Evolutionary conservation across 768 basidiomycete genomes (phyloP), one percentile per base, ranked within the genome.

Genomic region (Boletus bicolor): DNA sequence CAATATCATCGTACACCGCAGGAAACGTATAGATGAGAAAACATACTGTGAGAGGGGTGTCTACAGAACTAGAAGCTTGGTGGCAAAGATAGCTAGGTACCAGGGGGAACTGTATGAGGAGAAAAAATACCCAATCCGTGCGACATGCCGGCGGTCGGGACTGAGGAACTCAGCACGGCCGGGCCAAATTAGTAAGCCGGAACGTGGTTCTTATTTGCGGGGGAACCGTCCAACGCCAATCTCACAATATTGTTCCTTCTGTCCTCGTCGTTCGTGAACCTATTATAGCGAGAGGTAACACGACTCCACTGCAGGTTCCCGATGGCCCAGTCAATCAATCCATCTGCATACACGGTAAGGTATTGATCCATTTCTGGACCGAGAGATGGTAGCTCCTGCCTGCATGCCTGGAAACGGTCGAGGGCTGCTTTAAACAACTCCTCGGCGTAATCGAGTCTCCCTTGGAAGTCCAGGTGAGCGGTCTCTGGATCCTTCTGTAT

Each of bases 231-330:
- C 28, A 28, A 38, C 5, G 24, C 5, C 35, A 45, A 41, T 5
- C 26, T 21, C 44, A 38, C n/a, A n/a, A 57, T 30, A 26, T 50
- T 52, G 7, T 51, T 51, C 50, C n/a, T 41, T 35, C 44, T 55
- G 49, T 62, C 58, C 6, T 26, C 26, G 11, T 63, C 59, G 49
- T 44, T 51, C 24, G 9, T 26, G 26, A 63, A 63, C 26, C 30
- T 41, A 10, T 41, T 53, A 35, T 56, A 63, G 26, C 59, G 56
- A 21, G 10, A 39, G 30, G 30, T 50, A 43, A 54, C 36, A 7
- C 52, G 19, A 26, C 61, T 53, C 60, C 53, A 57, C 44, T 62
- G 46, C 12, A 59, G 50, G 26, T 51, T 59, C 15, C 57, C 60
- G 1, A 44, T 8, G 3, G 28, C 36, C 42, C 53, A 52, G 43